Percentiles rank a stretch among this genome's conserved stretches.
phyloP scores from a whole-genome alignment of 768 basidiomycete genomes.

The Panellus pusillus region DNA sequence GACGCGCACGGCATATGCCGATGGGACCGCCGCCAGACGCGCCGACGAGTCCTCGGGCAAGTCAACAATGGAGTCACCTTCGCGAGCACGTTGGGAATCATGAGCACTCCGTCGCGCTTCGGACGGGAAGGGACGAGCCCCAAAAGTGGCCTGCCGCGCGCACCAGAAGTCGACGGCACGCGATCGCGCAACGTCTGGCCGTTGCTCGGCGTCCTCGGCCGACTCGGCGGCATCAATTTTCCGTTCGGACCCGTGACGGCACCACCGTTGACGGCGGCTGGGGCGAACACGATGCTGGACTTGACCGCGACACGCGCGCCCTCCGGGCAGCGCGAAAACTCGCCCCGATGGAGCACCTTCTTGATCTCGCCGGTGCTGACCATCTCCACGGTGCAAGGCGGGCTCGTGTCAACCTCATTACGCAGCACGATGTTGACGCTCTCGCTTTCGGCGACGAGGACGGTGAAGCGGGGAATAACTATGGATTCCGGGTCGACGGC shows the following conservation, averaged over 20 bases:
- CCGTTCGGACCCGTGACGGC: slow-evolving; percentile 7
- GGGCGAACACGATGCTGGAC: slow-evolving; percentile 5
- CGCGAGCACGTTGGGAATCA: slow-evolving; percentile 60
- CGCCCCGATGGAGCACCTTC: slow-evolving; percentile 24
- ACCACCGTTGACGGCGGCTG: slow-evolving; percentile 6
- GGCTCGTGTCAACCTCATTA: slow-evolving; percentile 51
- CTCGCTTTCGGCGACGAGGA: slow-evolving; percentile 68
- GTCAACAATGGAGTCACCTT: slow-evolving; percentile 51
- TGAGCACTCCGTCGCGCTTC: slow-evolving; percentile 54
- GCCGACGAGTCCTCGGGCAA: background rate
- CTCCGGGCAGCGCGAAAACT: slow-evolving; percentile 23
- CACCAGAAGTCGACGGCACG: slow-evolving; percentile 27
- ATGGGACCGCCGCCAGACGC: slow-evolving; percentile 29
- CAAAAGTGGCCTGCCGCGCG: slow-evolving; percentile 23
- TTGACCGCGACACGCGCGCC: slow-evolving; percentile 21
- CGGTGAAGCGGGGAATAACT: slow-evolving; percentile 65
- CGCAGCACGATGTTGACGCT: slow-evolving; percentile 55
- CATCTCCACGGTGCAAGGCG: slow-evolving; percentile 53
- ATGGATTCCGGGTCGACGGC: slow-evolving; percentile 48
- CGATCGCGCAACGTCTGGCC: slow-evolving; percentile 25
- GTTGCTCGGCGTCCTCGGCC: slow-evolving; percentile 39
- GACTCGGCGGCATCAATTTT: slow-evolving; percentile 23
- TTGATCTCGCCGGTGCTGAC: slow-evolving; percentile 50
- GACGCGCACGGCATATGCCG: slow-evolving; percentile 61
- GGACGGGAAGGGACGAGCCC: slow-evolving; percentile 26